Conservation (phyloP, 2,329 filamentous ascomycete species). For the Alternaria metachromatica region DNA sequence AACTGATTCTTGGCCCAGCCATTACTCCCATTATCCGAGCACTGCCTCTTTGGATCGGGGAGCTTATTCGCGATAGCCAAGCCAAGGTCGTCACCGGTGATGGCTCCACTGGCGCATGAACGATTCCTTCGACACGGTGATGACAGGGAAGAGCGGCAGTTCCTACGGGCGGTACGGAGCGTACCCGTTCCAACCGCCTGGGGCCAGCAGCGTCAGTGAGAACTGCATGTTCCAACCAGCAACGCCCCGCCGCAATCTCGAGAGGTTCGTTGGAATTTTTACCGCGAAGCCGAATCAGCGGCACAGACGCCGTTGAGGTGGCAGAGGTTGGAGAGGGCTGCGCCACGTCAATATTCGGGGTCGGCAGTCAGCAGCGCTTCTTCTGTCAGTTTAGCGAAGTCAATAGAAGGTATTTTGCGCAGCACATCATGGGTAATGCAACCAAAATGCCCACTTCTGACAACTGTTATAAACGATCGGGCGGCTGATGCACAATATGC, state of each 20-base stretch:
- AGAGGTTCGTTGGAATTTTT: not conserved
- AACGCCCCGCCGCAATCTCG: constrained; percentile 3
- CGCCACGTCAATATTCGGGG: constrained; percentile 1
- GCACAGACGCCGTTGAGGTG: not conserved
- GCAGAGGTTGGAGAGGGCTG: not conserved
- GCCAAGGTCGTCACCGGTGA: constrained; percentile 37
- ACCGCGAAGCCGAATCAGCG: not conserved
- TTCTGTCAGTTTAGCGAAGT: not conserved
- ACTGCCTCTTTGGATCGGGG: constrained; percentile 45
- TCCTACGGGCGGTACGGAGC: not conserved
- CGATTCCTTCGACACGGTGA: constrained; percentile 6
- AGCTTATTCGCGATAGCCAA: constrained; percentile 39
- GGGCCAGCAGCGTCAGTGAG: constrained; percentile 1
- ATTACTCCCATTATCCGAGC: constrained; percentile 34
- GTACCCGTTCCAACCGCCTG: constrained; percentile 2
- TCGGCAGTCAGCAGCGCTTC: constrained; percentile 4
- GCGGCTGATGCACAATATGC: constrained; percentile 4
- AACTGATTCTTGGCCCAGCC: constrained; percentile 49
- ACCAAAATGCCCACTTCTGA: constrained; percentile 7
- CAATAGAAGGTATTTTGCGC: constrained; percentile 2
- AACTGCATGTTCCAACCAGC: constrained; percentile 1
- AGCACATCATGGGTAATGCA: constrained; percentile 7
- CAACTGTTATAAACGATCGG: not conserved
- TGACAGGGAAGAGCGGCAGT: not conserved
- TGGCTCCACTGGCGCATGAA: constrained; percentile 26